phyloP scores from a whole-genome alignment of 768 basidiomycete genomes.

The Holtermanniella nyarrowii region DNA sequence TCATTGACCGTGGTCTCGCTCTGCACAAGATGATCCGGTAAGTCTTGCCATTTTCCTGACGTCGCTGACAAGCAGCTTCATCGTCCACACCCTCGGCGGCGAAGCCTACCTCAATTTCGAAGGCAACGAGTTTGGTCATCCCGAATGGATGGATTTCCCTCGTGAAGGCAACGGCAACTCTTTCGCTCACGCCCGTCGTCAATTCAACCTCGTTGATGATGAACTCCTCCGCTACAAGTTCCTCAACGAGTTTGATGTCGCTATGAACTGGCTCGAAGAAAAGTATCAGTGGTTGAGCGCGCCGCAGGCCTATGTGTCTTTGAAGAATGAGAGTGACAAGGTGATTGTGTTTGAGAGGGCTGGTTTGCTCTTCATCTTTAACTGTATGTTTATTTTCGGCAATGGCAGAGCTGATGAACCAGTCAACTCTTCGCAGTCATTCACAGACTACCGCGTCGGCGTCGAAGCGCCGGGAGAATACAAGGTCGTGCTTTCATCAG shows the following conservation, averaged over 20 bases:
- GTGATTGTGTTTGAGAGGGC: conserved; percentile 88
- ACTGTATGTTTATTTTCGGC: conserved; percentile 45
- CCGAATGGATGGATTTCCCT: conserved; percentile 99
- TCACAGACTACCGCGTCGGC: conserved; percentile 86
- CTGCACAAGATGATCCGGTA: conserved; percentile 98
- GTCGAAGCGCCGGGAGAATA: conserved; percentile 80
- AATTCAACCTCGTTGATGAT: conserved; percentile 93
- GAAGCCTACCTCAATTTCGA: conserved; percentile 98
- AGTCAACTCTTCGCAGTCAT: conserved; percentile 79
- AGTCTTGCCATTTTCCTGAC: conserved; percentile 11
- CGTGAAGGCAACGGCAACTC: conserved; percentile 90
- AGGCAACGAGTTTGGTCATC: conserved; percentile 97
- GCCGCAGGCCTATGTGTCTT: conserved; percentile 78
- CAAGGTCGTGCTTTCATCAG: conserved; percentile 64
- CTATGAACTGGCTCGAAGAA: conserved; percentile 79
- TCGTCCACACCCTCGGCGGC: conserved; percentile 86
- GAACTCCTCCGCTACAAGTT: conserved; percentile 76
- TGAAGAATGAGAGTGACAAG: conserved; percentile 90
- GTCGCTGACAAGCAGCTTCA: conserved; percentile 48
- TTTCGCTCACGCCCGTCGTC: conserved; percentile 91
- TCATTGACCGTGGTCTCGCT: conserved; percentile 78
- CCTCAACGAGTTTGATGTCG: conserved; percentile 83
- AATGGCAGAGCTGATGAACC: background rate
- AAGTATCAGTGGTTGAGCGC: conserved; percentile 74
- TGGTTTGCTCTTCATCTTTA: conserved; percentile 88